phyloP scores from a whole-genome alignment of 169 alveolate genomes.

The Babesia caballi region DNA sequence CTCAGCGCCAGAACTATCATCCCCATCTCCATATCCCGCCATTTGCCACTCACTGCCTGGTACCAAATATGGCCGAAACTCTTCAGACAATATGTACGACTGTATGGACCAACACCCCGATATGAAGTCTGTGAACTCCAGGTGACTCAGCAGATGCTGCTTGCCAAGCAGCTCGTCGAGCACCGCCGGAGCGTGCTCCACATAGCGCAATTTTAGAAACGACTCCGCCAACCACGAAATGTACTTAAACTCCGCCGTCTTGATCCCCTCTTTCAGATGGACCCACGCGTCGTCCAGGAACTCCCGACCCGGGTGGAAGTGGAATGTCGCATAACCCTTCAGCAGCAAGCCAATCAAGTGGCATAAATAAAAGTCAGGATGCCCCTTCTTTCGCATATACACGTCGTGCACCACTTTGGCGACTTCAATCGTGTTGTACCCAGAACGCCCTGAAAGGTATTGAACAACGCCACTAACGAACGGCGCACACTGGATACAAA shows the following conservation, averaged over 20 bases:
- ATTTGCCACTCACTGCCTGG: conserved; percentile 29
- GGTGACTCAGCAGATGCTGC: conserved; percentile 63
- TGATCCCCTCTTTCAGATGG: conserved; percentile 63
- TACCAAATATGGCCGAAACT: neutral
- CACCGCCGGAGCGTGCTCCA: conserved; percentile 60
- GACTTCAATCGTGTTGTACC: conserved; percentile 68
- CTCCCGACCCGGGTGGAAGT: conserved; percentile 62
- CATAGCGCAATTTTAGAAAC: conserved; percentile 64
- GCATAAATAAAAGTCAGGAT: conserved; percentile 67
- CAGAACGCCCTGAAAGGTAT: conserved; percentile 59
- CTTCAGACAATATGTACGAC: conserved; percentile 62
- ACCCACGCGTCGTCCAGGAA: conserved; percentile 57
- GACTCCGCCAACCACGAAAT: conserved; percentile 76
- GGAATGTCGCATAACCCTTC: conserved; percentile 71
- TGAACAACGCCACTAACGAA: neutral
- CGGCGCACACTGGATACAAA: neutral
- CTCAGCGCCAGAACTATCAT: neutral
- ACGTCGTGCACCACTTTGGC: conserved; percentile 61
- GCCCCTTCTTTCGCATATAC: conserved; percentile 40
- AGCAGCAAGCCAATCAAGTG: conserved; percentile 70
- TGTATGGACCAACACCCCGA: conserved; percentile 72
- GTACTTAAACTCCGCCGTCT: conserved; percentile 72
- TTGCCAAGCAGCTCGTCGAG: conserved; percentile 68
- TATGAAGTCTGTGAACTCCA: conserved; percentile 72
- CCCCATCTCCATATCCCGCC: neutral